Percentiles rank a stretch among this genome's conserved stretches.
Conservation (phyloP, 805 yeast species). For the Pichia cephalocereana region DNA sequence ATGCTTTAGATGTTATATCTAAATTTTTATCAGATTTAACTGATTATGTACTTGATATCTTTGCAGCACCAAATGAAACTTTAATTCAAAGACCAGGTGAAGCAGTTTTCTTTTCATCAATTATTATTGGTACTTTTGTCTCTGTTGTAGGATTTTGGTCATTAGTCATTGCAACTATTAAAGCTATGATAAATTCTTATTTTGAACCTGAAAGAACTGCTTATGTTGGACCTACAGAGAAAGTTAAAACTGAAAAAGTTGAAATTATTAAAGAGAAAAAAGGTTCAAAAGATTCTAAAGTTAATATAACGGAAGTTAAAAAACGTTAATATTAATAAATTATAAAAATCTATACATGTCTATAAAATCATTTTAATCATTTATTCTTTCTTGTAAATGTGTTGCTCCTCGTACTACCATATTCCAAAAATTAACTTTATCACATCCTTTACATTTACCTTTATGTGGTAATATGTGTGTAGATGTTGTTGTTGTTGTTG, state of each 20-base stretch:
- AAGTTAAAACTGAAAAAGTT: not conserved
- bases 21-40: constrained; percentile 12
- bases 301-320: constrained; percentile 21
- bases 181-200: constrained; percentile 14
- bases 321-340: constrained; percentile 14
- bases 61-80: constrained; percentile 36
- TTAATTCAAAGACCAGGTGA: constrained; percentile 40
- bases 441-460: constrained; percentile 20
- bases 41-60: constrained; percentile 28
- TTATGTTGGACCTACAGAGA: not conserved
- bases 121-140: constrained; percentile 32
- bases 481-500: not conserved
- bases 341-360: not conserved
- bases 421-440: constrained; percentile 22
- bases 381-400: constrained; percentile 1
- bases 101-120: constrained; percentile 38
- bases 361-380: not conserved
- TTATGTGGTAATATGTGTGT: constrained; percentile 19
- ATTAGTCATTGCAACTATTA: constrained; percentile 23
- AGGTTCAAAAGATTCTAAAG: constrained; percentile 17
- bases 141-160: constrained; percentile 35
- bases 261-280: constrained; percentile 13
- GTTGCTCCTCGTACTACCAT: constrained; percentile 13
- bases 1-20: constrained; percentile 9
- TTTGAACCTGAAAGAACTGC: constrained; percentile 5